A percentile compares a stretch with the other conserved stretches of the same genome.
Conservation (phyloP, 1,284 basidiomycete species). For the Papiliotrema flavescens region DNA sequence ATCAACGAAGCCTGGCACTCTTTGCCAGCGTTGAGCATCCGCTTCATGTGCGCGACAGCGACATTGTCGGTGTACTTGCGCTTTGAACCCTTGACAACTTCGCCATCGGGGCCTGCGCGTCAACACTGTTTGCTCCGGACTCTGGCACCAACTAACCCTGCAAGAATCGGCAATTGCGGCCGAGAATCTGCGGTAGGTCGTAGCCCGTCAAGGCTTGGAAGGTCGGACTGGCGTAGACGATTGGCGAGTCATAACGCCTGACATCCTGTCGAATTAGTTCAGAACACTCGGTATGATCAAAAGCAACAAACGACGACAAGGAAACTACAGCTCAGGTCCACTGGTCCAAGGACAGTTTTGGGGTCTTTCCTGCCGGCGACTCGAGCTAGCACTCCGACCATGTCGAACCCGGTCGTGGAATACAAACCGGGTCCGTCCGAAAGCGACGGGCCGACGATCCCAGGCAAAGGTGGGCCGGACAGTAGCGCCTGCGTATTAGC, state of each 20-base stretch:
- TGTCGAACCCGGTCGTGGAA: slow-evolving; percentile 84
- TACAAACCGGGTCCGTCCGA: slow-evolving; percentile 56
- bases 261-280: slow-evolving; percentile 55
- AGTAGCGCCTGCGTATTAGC: slow-evolving; percentile 22
- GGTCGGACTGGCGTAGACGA: slow-evolving; percentile 79
- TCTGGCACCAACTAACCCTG: slow-evolving; percentile 58
- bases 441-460: slow-evolving; percentile 21
- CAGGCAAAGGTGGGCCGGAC: slow-evolving; percentile 16
- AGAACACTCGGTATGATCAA: neutral
- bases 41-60: slow-evolving; percentile 66
- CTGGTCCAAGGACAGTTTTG: slow-evolving; percentile 75
- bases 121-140: too few species aligned
- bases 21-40: slow-evolving; percentile 65
- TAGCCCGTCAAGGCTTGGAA: slow-evolving; percentile 85
- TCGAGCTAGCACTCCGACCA: slow-evolving; percentile 73
- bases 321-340: slow-evolving; percentile 87
- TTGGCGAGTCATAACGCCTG: slow-evolving; percentile 71
- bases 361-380: slow-evolving; percentile 73
- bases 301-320: slow-evolving; percentile 59
- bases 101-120: slow-evolving; percentile 63
- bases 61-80: slow-evolving; percentile 66
- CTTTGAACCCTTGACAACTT: slow-evolving; percentile 60
- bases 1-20: slow-evolving; percentile 84
- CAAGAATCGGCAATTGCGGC: slow-evolving; percentile 79
- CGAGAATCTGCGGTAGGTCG: slow-evolving; percentile 69